phyloP scores from a whole-genome alignment of 352 stramenopile genomes.

The Phytophthora pini region DNA sequence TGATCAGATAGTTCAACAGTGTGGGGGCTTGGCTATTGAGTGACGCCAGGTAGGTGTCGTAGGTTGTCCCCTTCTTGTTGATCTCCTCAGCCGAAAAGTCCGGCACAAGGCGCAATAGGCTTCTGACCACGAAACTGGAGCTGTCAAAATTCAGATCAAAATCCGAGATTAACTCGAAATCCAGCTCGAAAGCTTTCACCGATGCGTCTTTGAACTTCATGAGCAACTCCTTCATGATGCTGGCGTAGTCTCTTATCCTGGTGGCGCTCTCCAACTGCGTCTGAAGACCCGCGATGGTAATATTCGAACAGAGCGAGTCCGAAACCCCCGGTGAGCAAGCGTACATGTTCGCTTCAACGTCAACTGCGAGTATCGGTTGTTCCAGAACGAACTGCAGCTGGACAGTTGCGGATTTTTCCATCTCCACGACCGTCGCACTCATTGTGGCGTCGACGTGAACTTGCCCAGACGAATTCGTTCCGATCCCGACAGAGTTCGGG shows the following conservation, averaged over 20 bases:
- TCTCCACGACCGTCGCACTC: conserved; percentile 37
- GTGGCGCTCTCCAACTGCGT: conserved; percentile 30
- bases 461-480: conserved; percentile 39
- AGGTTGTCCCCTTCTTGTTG: not conserved
- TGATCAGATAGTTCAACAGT: not conserved
- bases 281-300: conserved; percentile 39
- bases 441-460: conserved; percentile 41
- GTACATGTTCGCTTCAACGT: conserved; percentile 40
- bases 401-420: conserved; percentile 30
- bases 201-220: conserved; percentile 36
- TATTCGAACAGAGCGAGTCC: conserved; percentile 47
- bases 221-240: conserved; percentile 42
- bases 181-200: conserved; percentile 37
- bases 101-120: conserved; percentile 43
- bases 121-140: conserved; percentile 36
- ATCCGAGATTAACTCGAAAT: conserved; percentile 47
- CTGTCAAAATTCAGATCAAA: conserved; percentile 52
- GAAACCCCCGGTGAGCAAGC: conserved; percentile 27
- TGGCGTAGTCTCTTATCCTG: conserved; percentile 29
- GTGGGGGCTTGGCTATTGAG: not conserved
- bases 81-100: not conserved
- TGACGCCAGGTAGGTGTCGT: not conserved
- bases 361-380: conserved; percentile 29
- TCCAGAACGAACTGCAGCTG: conserved; percentile 21
- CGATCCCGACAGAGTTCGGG: conserved; percentile 36